phyloP scores from a whole-genome alignment of 192 early-diverging fungal genomes.

The Helicostylum pulchrum region DNA sequence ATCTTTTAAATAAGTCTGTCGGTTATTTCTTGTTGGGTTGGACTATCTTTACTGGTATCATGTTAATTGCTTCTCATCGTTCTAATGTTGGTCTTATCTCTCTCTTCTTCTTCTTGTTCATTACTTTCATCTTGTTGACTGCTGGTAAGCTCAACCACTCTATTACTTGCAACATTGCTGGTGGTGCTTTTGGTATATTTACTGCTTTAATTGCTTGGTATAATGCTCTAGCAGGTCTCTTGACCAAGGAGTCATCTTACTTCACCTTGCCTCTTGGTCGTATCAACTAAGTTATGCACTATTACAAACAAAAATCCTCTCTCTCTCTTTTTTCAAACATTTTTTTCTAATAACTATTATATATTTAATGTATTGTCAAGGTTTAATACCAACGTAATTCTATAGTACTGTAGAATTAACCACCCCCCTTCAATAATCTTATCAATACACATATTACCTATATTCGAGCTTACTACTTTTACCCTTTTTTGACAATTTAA shows the following conservation, averaged over 20 bases:
- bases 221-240: conserved; percentile 60
- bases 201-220: conserved; percentile 80
- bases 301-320: not conserved
- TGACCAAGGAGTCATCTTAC: conserved; percentile 51
- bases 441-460: not conserved
- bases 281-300: conserved; percentile 14
- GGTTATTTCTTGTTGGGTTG: conserved; percentile 67
- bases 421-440: no score
- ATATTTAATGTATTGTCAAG: not conserved
- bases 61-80: conserved; percentile 64
- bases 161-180: conserved; percentile 51
- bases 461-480: not conserved
- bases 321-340: not conserved
- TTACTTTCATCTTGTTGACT: conserved; percentile 67
- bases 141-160: conserved; percentile 56
- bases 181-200: conserved; percentile 69
- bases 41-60: conserved; percentile 72
- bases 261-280: conserved; percentile 49
- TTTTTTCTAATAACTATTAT: not conserved
- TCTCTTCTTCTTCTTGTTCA: conserved; percentile 64
- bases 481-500: not conserved
- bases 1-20: conserved; percentile 41
- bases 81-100: conserved; percentile 59
- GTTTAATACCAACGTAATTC: no score
- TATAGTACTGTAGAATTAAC: no score